Percentiles rank a stretch among this genome's conserved stretches.
These are phyloP conservation scores for Salix suchowensis DNA, from an alignment of 345 rosid genomes.

Conservation along the genomic window DNA sequence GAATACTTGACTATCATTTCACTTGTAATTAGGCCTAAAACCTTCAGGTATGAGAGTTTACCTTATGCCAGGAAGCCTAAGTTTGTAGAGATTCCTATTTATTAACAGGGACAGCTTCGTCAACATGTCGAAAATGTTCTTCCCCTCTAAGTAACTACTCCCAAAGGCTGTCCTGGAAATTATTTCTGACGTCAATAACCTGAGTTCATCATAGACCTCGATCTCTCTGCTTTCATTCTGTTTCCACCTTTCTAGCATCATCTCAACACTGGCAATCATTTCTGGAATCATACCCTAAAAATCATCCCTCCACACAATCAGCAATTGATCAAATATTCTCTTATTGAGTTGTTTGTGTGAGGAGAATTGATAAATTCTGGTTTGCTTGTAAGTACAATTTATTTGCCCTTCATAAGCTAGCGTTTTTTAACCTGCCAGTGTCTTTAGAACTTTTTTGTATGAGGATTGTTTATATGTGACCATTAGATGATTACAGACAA, in stretches of 20 bases:
- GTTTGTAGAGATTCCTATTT: constrained; percentile 1
- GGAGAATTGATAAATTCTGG: too few relatives aligned
- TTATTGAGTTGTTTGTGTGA: too few relatives aligned
- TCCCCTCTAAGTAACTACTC: constrained; percentile 41
- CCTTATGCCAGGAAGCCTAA: constrained; percentile 4
- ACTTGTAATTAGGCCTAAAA: background rate
- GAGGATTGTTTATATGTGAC: too few relatives aligned
- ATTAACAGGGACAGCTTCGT: constrained; percentile 13
- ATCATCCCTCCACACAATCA: too few relatives aligned
- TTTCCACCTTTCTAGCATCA: constrained; percentile 44
- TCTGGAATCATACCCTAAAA: constrained; percentile 34
- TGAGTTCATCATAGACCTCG: constrained; percentile 37
- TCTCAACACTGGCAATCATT: constrained; percentile 30
- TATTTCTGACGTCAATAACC: constrained; percentile 41
- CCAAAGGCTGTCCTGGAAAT: constrained; percentile 53
- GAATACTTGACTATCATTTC: too few relatives aligned
- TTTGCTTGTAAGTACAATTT: too few relatives aligned
- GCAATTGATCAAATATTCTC: too few relatives aligned
- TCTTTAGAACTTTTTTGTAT: background rate
- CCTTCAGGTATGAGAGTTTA: background rate
- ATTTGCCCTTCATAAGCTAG: too few relatives aligned
- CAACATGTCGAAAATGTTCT: constrained; percentile 37
- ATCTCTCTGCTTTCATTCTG: constrained; percentile 31
- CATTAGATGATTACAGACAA: too few relatives aligned
- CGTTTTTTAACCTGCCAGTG: too few relatives aligned